Evolutionary conservation across 495 filamentous ascomycete species (phyloP).

Genomic region (Chaetomium cochliodes): DNA sequence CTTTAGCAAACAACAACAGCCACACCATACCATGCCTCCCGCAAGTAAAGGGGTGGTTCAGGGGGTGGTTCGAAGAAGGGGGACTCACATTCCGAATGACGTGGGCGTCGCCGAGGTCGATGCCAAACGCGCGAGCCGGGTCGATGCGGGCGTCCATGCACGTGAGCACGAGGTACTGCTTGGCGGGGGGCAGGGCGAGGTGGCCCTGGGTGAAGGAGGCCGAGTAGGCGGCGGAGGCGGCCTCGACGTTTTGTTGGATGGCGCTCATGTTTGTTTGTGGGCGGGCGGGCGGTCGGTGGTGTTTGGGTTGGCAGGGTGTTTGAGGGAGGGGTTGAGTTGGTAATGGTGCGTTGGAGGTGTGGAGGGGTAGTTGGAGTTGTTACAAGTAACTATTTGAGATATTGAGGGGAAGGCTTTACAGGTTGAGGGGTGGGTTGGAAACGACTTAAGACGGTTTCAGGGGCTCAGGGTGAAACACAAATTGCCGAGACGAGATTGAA

Average conservation of each 20-base stretch:
- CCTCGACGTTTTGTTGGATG: constrained; percentile 55
- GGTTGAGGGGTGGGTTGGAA: not conserved
- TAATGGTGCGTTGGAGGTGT: not conserved
- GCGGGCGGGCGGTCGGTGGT: not conserved
- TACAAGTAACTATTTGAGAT: not conserved
- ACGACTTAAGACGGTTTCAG: not conserved
- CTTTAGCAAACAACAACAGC: no score
- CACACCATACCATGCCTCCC: no score
- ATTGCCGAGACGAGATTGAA: not conserved
- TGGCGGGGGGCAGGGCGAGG: constrained; percentile 69
- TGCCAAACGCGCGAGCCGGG: constrained; percentile 66
- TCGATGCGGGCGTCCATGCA: constrained; percentile 89
- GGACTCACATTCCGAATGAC: constrained; percentile 70
- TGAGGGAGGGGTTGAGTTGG: not conserved
- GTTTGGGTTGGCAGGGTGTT: not conserved
- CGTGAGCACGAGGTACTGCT: constrained; percentile 64
- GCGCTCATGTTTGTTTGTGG: constrained; percentile 32
- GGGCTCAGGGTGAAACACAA: not conserved
- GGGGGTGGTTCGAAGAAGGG: no score
- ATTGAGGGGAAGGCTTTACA: not conserved
- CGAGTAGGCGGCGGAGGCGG: constrained; percentile 61
- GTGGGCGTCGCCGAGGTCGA: constrained; percentile 73
- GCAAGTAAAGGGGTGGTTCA: no score
- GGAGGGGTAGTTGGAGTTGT: no score
- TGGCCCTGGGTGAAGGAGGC: constrained; percentile 61